phyloP scores from a whole-genome alignment of 2,329 filamentous ascomycete species.

The Aspergillus fischeri region DNA sequence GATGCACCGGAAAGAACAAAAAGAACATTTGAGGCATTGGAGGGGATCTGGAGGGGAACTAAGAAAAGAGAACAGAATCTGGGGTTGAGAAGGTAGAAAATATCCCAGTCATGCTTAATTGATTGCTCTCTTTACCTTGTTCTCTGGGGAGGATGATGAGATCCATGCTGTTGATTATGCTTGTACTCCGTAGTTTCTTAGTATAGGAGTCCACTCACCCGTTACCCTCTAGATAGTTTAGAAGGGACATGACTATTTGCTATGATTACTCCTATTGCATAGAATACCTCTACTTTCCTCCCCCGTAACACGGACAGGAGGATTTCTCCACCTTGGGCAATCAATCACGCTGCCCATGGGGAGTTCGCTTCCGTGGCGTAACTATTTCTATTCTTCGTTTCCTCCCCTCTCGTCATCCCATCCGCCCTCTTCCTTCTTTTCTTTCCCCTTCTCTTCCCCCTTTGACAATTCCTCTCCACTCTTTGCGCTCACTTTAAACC shows the following conservation, averaged over 20 bases:
- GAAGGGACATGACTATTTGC: neutral
- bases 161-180: neutral
- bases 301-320: neutral
- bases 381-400: constrained; percentile 5
- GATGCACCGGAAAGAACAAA: neutral
- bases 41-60: neutral
- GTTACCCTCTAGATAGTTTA: neutral
- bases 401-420: constrained; percentile 8
- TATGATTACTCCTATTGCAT: neutral
- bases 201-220: neutral
- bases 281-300: neutral
- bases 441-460: neutral
- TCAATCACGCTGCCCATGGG: constrained; percentile 8
- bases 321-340: neutral
- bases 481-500: neutral
- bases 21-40: neutral
- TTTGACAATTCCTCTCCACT: constrained; percentile 13
- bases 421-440: constrained; percentile 8
- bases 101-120: neutral
- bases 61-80: neutral
- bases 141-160: neutral
- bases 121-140: neutral
- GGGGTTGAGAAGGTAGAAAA: neutral
- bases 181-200: neutral
- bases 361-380: neutral